These are phyloP conservation scores for Pythium brachiatum DNA, from an alignment of 352 stramenopile genomes.

Conservation along the genomic window DNA sequence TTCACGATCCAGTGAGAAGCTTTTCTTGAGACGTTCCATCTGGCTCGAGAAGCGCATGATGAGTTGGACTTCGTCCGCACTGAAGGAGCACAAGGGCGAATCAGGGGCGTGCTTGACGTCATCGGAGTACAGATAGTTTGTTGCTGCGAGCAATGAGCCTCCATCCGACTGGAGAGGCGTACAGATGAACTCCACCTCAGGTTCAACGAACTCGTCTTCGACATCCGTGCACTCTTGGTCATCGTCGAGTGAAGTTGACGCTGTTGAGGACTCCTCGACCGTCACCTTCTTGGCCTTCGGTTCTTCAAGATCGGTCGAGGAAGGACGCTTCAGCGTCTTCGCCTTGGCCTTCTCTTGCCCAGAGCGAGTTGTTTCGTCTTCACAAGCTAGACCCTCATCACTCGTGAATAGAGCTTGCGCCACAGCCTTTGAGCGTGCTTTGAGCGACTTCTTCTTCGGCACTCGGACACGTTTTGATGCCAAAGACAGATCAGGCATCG, in stretches of 20 bases:
- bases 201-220: slow-evolving; percentile 7
- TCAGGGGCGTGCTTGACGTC: too few species aligned
- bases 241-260: background rate
- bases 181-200: slow-evolving; percentile 1
- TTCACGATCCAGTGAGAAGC: slow-evolving; percentile 13
- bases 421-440: slow-evolving; percentile 9
- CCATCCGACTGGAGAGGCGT: slow-evolving; percentile 19
- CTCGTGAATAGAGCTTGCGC: slow-evolving; percentile 21
- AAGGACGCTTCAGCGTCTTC: background rate
- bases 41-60: slow-evolving; percentile 22
- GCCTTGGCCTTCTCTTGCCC: background rate
- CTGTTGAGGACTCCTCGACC: background rate
- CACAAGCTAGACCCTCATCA: slow-evolving; percentile 4
- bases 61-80: slow-evolving; percentile 13
- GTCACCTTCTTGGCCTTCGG: slow-evolving; percentile 4
- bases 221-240: slow-evolving; percentile 24
- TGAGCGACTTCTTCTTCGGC: slow-evolving; percentile 15
- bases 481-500: background rate
- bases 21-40: slow-evolving; percentile 12
- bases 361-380: background rate
- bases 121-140: slow-evolving; percentile 14
- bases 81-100: background rate
- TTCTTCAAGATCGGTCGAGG: background rate
- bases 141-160: slow-evolving; percentile 12
- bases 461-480: slow-evolving; percentile 9